Percentiles rank a stretch among this genome's conserved stretches.
phyloP scores from a whole-genome alignment of 306 rosid genomes.

The Hippophae rhamnoides region DNA sequence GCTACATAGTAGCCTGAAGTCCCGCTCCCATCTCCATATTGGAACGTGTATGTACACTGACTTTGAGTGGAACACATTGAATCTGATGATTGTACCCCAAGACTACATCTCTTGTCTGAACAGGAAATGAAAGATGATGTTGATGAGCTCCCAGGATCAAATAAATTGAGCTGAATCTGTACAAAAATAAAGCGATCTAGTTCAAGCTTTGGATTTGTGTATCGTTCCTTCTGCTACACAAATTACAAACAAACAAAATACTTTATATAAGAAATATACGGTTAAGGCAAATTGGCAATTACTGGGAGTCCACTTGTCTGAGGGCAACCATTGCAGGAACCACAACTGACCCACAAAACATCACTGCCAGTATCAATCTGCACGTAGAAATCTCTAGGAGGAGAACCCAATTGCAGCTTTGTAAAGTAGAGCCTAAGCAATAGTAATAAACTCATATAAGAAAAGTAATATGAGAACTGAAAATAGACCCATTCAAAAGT shows the following conservation, averaged over 20 bases:
- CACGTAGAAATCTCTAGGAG: constrained; percentile 54
- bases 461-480: no score
- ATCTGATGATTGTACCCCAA: constrained; percentile 49
- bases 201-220: no score
- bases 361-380: constrained; percentile 85
- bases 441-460: neutral
- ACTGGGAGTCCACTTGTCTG: constrained; percentile 54
- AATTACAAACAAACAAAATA: no score
- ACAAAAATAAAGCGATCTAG: neutral
- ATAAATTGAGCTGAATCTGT: constrained; percentile 62
- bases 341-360: constrained; percentile 64
- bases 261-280: neutral
- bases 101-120: constrained; percentile 51
- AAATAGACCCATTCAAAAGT: no score
- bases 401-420: constrained; percentile 56
- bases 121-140: constrained; percentile 56
- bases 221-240: no score
- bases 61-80: constrained; percentile 49
- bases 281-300: constrained; percentile 13
- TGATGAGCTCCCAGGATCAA: constrained; percentile 50
- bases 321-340: constrained; percentile 68
- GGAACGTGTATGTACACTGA: constrained; percentile 54
- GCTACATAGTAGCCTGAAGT: constrained; percentile 70
- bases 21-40: constrained; percentile 88
- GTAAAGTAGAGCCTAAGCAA: constrained; percentile 50